Evolutionary conservation across 2,329 filamentous ascomycete species (phyloP).

Genomic region (Aspergillus luchuensis): DNA sequence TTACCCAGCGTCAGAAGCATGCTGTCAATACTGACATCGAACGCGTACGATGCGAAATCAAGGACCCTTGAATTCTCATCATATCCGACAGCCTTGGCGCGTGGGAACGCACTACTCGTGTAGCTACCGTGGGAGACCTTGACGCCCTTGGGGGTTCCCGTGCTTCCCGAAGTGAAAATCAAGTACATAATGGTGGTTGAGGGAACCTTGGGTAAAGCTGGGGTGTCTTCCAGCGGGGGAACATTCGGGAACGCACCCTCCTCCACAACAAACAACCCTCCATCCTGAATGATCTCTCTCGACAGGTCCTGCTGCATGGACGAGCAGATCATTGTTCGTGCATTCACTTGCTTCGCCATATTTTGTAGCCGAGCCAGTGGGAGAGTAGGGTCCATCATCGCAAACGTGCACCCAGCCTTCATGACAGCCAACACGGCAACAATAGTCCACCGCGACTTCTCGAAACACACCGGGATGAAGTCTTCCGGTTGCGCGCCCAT

Average conservation of each 20-base stretch:
- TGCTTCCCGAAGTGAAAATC: conserved; percentile 61
- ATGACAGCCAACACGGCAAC: conserved; percentile 38
- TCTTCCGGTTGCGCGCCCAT: conserved; percentile 31
- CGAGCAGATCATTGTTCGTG: conserved; percentile 34
- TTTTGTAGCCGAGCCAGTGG: conserved; percentile 38
- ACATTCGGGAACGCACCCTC: conserved; percentile 25
- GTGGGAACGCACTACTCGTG: conserved; percentile 57
- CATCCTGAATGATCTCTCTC: conserved; percentile 34
- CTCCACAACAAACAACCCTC: conserved; percentile 31
- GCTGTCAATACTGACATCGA: conserved; percentile 57
- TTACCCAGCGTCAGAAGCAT: conserved; percentile 57
- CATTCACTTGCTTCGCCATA: conserved; percentile 33
- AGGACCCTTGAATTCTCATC: conserved; percentile 60
- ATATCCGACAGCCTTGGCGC: conserved; percentile 55
- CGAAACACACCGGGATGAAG: conserved; percentile 37
- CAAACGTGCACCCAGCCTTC: conserved; percentile 36
- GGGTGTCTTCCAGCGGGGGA: conserved; percentile 9
- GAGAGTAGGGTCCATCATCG: conserved; percentile 37
- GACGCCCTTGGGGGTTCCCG: conserved; percentile 58
- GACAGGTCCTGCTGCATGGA: conserved; percentile 32
- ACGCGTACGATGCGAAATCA: conserved; percentile 59
- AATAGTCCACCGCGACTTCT: conserved; percentile 38
- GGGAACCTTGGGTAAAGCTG: conserved; percentile 28
- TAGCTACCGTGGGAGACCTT: conserved; percentile 64
- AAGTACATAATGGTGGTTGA: conserved; percentile 56